Conservation (phyloP, 2,329 filamentous ascomycete species). For the Trichoderma hamatum region DNA sequence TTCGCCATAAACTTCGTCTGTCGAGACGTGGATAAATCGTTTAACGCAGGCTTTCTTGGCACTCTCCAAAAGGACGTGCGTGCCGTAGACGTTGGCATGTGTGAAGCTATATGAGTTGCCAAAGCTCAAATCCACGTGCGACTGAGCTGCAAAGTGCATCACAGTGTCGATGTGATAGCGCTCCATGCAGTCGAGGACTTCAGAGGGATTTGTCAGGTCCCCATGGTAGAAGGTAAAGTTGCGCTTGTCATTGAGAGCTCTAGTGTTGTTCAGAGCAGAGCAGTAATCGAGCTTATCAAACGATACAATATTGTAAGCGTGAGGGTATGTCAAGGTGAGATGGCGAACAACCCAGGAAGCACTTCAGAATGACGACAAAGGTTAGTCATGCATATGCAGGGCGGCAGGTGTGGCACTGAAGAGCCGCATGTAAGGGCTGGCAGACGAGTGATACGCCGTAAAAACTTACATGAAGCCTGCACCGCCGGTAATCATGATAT, state of each 20-base stretch:
- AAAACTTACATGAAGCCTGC: slow-evolving; percentile 78
- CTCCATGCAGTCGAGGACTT: slow-evolving; percentile 72
- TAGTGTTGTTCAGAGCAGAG: slow-evolving; percentile 77
- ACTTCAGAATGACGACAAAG: slow-evolving; percentile 46
- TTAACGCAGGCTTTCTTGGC: slow-evolving; percentile 71
- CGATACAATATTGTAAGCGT: slow-evolving; percentile 76
- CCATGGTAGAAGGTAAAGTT: slow-evolving; percentile 83
- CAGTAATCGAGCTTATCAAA: slow-evolving; percentile 88
- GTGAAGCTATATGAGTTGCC: slow-evolving; percentile 82
- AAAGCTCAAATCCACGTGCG: slow-evolving; percentile 81
- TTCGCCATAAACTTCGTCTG: slow-evolving; percentile 85
- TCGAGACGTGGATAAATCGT: slow-evolving; percentile 80
- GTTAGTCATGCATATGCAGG: slow-evolving; percentile 1
- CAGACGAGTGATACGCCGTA: not conserved
- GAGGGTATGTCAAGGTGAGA: slow-evolving; percentile 71
- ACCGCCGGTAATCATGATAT: slow-evolving; percentile 82
- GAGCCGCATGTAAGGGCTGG: not conserved
- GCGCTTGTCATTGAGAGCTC: slow-evolving; percentile 63
- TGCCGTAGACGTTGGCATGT: slow-evolving; percentile 79
- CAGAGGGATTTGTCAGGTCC: slow-evolving; percentile 71
- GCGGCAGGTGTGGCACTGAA: not conserved
- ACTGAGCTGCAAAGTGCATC: slow-evolving; percentile 84
- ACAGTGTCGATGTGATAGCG: slow-evolving; percentile 76
- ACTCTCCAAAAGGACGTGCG: slow-evolving; percentile 79
- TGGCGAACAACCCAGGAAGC: slow-evolving; percentile 84